Evolutionary conservation across 2,329 filamentous ascomycete species (phyloP).

Genomic region (Helotiales sp.): DNA sequence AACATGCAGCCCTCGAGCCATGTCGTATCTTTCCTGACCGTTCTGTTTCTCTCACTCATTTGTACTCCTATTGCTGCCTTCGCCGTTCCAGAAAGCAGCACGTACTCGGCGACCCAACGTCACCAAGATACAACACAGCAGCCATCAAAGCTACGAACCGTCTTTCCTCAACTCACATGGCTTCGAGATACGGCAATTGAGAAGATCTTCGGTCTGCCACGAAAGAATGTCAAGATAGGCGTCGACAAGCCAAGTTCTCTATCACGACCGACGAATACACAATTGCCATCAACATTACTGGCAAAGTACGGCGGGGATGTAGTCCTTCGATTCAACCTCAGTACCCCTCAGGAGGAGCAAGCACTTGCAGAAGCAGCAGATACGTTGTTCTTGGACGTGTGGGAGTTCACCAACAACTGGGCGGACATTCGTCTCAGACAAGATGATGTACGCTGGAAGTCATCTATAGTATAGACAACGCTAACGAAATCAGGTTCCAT

Average conservation of each 20-base stretch:
- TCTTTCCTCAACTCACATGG: slow-evolving; percentile 51
- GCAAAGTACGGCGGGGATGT: slow-evolving; percentile 73
- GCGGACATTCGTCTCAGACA: slow-evolving; percentile 81
- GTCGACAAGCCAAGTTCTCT: slow-evolving; percentile 15
- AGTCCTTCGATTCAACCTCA: slow-evolving; percentile 86
- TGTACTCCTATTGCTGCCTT: slow-evolving; percentile 15
- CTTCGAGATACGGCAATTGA: slow-evolving; percentile 52
- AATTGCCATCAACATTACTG: slow-evolving; percentile 36
- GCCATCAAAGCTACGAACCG: slow-evolving; percentile 10
- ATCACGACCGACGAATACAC: slow-evolving; percentile 28
- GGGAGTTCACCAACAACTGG: slow-evolving; percentile 79
- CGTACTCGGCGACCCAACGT: slow-evolving; percentile 14
- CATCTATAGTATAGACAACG: background rate
- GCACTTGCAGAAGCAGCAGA: slow-evolving; percentile 73
- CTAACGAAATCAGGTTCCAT: slow-evolving; percentile 51
- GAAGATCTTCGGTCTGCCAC: slow-evolving; percentile 47
- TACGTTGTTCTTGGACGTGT: slow-evolving; percentile 82
- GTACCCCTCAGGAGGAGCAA: slow-evolving; percentile 64
- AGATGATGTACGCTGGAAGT: slow-evolving; percentile 59
- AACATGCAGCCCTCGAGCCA: slow-evolving; percentile 74
- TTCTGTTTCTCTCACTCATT: slow-evolving; percentile 14
- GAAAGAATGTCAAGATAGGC: slow-evolving; percentile 25
- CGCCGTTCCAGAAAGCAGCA: slow-evolving; percentile 22
- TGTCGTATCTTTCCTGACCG: slow-evolving; percentile 7
- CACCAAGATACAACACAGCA: slow-evolving; percentile 11